Evolutionary conservation across 2,329 filamentous ascomycete genomes (phyloP).

Genomic region (Ophiostoma ulmi): DNA sequence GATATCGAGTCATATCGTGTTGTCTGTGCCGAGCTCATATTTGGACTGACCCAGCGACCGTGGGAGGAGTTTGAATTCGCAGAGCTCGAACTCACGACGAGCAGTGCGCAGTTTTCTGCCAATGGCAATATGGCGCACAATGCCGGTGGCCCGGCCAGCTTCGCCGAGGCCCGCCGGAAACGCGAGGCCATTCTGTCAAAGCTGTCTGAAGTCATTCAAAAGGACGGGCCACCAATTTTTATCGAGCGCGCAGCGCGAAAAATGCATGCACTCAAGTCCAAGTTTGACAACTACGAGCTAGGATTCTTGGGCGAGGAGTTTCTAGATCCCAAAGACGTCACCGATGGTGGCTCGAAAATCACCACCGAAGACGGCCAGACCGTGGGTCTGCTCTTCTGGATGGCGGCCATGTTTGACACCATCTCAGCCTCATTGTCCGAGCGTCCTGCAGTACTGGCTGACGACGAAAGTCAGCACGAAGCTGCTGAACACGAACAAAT

Average conservation of each 20-base stretch:
- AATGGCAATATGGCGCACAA: background rate
- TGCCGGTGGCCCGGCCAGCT: slow-evolving; percentile 4
- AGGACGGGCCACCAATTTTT: slow-evolving; percentile 35
- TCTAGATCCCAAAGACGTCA: background rate
- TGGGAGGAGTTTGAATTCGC: slow-evolving; percentile 28
- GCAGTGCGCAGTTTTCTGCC: slow-evolving; percentile 13
- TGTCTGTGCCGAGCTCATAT: slow-evolving; percentile 38
- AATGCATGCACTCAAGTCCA: slow-evolving; percentile 37
- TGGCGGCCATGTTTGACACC: slow-evolving; percentile 56
- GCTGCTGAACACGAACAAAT: slow-evolving; percentile 28
- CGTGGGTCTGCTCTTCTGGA: slow-evolving; percentile 52
- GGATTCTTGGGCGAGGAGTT: slow-evolving; percentile 16
- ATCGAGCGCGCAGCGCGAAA: slow-evolving; percentile 39
- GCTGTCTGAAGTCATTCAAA: slow-evolving; percentile 27
- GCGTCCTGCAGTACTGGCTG: slow-evolving; percentile 37
- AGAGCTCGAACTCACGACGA: slow-evolving; percentile 18
- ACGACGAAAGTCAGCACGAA: slow-evolving; percentile 40
- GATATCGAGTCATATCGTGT: slow-evolving; percentile 38
- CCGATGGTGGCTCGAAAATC: background rate
- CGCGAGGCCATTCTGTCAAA: slow-evolving; percentile 22
- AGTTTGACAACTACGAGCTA: slow-evolving; percentile 31
- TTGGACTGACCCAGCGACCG: slow-evolving; percentile 37
- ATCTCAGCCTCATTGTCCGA: slow-evolving; percentile 49
- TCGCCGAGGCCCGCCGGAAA: slow-evolving; percentile 4
- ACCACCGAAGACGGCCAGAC: slow-evolving; percentile 37